These are phyloP conservation scores for Erodium texanum DNA, from an alignment of 441 rosid genomes.

Conservation along the genomic window DNA sequence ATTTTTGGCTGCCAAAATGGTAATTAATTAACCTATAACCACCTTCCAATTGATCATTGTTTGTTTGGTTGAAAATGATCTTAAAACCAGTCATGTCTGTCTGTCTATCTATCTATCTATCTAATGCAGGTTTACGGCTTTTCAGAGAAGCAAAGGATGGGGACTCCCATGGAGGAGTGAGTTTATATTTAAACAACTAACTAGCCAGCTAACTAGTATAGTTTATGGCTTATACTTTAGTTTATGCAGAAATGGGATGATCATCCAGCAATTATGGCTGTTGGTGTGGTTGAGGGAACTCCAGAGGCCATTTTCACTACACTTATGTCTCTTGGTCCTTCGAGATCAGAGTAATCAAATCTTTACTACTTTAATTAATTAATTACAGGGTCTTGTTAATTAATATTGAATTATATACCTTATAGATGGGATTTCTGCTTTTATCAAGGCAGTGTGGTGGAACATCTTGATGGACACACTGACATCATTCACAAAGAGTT, in stretches of 20 bases:
- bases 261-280: constrained; percentile 91
- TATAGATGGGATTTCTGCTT: constrained; percentile 92
- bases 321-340: constrained; percentile 72
- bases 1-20: constrained; percentile 95
- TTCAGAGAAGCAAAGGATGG: constrained; percentile 85
- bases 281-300: constrained; percentile 68
- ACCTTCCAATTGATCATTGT: too few relatives aligned
- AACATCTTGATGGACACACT: constrained; percentile 88
- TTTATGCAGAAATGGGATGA: constrained; percentile 76
- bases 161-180: constrained; percentile 51
- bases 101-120: too few relatives aligned
- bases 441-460: constrained; percentile 60
- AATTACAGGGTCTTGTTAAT: too few relatives aligned
- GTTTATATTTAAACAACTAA: constrained; percentile 5
- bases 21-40: too few relatives aligned
- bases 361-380: too few relatives aligned
- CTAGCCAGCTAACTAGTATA: too few relatives aligned
- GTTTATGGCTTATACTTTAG: background rate
- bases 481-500: constrained; percentile 62
- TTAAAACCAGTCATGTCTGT: too few relatives aligned
- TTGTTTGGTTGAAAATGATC: too few relatives aligned
- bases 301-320: constrained; percentile 71
- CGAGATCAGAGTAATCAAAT: constrained; percentile 86
- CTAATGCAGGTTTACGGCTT: constrained; percentile 64
- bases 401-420: constrained; percentile 14